Percentiles rank a stretch among this genome's conserved stretches.
Conservation (phyloP, 257 asterid genomes). For the Solanum sparsipilum region DNA sequence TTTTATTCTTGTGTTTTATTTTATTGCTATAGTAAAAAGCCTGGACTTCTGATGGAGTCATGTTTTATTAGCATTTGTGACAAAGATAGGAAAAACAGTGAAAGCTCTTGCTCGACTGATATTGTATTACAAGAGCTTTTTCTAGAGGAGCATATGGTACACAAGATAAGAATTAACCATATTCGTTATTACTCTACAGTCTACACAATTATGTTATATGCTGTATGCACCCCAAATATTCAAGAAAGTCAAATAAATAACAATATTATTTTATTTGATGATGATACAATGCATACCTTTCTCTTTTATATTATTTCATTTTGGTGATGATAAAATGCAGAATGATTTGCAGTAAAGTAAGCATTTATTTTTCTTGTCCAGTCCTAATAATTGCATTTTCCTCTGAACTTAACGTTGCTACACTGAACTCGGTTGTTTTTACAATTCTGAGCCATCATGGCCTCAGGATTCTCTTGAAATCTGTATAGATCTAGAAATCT, state of each 20-base stretch:
- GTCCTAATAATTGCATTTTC: background rate
- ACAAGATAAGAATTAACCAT: background rate
- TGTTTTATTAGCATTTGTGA: background rate
- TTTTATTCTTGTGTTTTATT: background rate
- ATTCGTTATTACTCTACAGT: background rate
- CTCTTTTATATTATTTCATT: background rate
- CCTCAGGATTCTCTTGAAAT: background rate
- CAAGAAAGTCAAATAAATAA: background rate
- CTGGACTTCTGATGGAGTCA: background rate
- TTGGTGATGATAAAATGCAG: background rate
- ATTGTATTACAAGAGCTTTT: background rate
- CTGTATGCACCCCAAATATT: background rate
- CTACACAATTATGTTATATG: background rate
- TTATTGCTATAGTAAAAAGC: background rate
- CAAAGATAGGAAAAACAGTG: background rate
- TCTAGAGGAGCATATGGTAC: background rate
- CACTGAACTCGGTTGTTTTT: background rate
- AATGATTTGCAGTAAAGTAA: background rate
- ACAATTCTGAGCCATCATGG: background rate
- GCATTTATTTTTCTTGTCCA: background rate
- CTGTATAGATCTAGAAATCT: background rate
- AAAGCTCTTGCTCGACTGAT: background rate
- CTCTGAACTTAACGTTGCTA: background rate
- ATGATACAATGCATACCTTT: background rate
- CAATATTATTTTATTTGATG: background rate